Base-by-base conservation (phyloP, 1,139 yeast species). In the Candida sojae region DNA sequence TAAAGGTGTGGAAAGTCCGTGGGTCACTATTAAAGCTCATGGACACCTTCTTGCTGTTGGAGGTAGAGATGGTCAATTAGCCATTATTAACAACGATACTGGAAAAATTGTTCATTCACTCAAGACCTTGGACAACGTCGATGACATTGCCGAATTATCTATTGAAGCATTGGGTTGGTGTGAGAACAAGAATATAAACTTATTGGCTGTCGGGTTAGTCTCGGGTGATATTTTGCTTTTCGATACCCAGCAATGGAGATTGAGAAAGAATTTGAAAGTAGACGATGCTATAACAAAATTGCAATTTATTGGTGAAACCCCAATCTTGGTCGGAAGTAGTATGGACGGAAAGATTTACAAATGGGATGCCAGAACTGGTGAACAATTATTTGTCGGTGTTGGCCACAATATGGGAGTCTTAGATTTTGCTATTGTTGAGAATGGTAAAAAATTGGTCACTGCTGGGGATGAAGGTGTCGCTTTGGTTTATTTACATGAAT, bases 381-480 rank as follows among this genome's bases (percentile, higher is more conserved):
- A 77, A 49, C 84, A 82, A 56, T 66, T 86, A 46, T 88, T 86
- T 71, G 86, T 77, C 34, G 96, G 96, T 55, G 83, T 82, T 42
- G 99, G 99, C 23, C 99, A 93, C 67, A 88, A 87, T 65, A 88
- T 89, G 87, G 98, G 98, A 49, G 84, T 93, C 11, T 77, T 93
- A 52, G 97, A 91, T 59, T 91, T 92, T 64, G 82, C 86, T 11
- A 60, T 83, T 42, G 63, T 75, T 37, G 82, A 82, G n/a, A 70
- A 79, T 41, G 92, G 89, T 38, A 77, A 78, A 49, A 84, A 86
- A 62, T 62, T 95, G 44, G 79, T 91, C 38, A 89, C 97, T 28
- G 99, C 97, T n/a, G 98, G 98, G 53, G 99, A 93, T 65, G 99
- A 93, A 66, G 97, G 96, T 56, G 97, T 93, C 33, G 83, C 96